Percentiles rank a stretch among this genome's conserved stretches.
Conservation (phyloP, 2,329 filamentous ascomycete genomes). For the Knufia petricola region DNA sequence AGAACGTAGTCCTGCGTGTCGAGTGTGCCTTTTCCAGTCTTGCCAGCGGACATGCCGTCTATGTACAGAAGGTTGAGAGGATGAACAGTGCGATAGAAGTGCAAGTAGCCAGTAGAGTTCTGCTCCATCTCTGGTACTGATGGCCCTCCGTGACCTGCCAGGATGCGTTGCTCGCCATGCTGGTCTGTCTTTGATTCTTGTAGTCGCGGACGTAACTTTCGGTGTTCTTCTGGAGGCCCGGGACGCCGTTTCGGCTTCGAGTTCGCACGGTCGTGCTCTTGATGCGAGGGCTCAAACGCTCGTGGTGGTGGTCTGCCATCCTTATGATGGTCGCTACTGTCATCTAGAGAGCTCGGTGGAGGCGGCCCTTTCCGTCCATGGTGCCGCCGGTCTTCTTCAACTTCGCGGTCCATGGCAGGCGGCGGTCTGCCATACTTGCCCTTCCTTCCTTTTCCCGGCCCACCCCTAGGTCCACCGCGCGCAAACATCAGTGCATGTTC, state of each 20-base stretch:
- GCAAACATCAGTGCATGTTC: slow-evolving; percentile 64
- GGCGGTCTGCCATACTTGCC: neutral
- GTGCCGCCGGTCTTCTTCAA: neutral
- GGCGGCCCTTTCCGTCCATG: neutral
- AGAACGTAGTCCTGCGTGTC: slow-evolving; percentile 59
- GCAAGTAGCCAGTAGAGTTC: slow-evolving; percentile 47
- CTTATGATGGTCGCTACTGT: no score
- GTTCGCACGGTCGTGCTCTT: no score
- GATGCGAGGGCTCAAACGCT: no score
- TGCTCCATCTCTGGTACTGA: neutral
- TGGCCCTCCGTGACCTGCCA: neutral
- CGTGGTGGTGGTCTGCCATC: no score
- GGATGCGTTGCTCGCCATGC: neutral
- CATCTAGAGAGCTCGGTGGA: neutral
- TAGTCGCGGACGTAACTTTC: no score
- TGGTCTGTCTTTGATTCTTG: no score
- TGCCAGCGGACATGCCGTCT: slow-evolving; percentile 61
- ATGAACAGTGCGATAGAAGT: slow-evolving; percentile 53
- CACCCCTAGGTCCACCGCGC: slow-evolving; percentile 9
- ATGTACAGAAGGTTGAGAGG: slow-evolving; percentile 55
- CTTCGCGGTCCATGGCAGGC: neutral
- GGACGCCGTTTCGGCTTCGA: no score
- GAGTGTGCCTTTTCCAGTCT: slow-evolving; percentile 55
- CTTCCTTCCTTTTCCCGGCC: neutral
- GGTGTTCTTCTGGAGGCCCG: no score